Evolutionary conservation across 2,329 filamentous ascomycete genomes (phyloP), one percentile per base, ranked within the genome.

Genomic region (Hypoxylon sp.): DNA sequence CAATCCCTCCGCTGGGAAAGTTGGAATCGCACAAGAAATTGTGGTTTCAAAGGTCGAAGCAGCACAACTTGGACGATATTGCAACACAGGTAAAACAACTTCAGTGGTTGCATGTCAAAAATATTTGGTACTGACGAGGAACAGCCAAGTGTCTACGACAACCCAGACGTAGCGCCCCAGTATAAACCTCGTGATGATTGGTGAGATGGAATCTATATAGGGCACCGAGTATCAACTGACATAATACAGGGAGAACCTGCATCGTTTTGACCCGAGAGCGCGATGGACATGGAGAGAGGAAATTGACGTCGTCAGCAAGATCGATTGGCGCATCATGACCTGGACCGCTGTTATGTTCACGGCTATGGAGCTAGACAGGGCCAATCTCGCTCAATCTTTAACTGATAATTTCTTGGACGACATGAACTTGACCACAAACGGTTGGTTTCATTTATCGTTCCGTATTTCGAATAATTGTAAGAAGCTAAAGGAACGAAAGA

Each of bases 291-390:
- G 76, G 75, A 65, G 50, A 2, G 76, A 79, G 52, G 77, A 78
- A 47, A 57, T 69, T 9, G 58, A 69, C 2, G 68, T 79, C 5
- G 68, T 78, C 12, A 63, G 71, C 11, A 75, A 71, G 56, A 71
- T 78, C 25, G 77, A 79, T 47, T 71, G 65, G 69, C 69, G 69
- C 14, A 83, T 85, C 61, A 82, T 83, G 81, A 59, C 81, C 2
- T 85, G 80, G 77, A 74, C 79, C 0, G 83, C 83, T 34, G 70
- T 84, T 63, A 83, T 82, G 80, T 84, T 84, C 68, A 82, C 83
- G 71, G 78, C 81, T 0, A 78, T 87, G 27, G 83, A 87, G 63
- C 76, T 86, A 0, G 83, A 85, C 54, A 76, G 83, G 0, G 79
- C 81, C 3, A 85, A 85, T 67, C 73, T 85, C 14, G 52, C 70